Percentiles rank a stretch among this genome's conserved stretches.
These are phyloP conservation scores for Amauroascus verrucosus DNA, from an alignment of 2,329 filamentous ascomycete species.

Conservation along the genomic window DNA sequence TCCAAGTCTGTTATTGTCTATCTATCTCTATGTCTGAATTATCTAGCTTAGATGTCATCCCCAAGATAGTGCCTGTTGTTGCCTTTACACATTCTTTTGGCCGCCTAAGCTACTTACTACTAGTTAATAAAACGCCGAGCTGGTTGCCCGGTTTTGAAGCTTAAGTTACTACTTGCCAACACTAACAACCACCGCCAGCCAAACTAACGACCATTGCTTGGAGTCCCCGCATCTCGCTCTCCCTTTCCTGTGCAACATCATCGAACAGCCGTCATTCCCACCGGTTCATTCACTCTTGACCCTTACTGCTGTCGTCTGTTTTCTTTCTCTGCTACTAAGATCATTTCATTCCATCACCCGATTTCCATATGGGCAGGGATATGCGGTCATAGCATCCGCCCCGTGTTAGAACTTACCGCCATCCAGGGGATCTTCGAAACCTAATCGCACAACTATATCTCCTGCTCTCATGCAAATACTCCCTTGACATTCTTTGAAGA, in stretches of 20 bases:
- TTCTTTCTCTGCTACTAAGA: neutral
- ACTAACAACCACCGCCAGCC: too few species aligned
- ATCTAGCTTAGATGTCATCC: too few species aligned
- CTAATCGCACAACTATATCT: neutral
- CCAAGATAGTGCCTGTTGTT: too few species aligned
- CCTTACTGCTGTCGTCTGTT: neutral
- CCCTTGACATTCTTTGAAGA: constrained; percentile 4
- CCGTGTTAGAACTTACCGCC: neutral
- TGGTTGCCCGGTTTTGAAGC: neutral
- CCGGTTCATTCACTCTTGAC: neutral
- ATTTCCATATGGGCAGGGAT: neutral
- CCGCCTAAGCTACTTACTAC: too few species aligned
- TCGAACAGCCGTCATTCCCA: neutral
- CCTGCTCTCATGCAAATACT: neutral
- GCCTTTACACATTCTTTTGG: too few species aligned
- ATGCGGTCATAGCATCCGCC: too few species aligned
- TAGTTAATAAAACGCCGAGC: too few species aligned
- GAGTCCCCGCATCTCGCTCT: constrained; percentile 4
- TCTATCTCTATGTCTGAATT: too few species aligned
- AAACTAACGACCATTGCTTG: neutral
- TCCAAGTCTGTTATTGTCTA: too few species aligned
- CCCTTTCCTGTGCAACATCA: neutral
- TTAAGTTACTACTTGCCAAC: too few species aligned
- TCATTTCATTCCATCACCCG: neutral
- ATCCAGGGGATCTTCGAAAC: neutral